Base-by-base conservation (phyloP, 139 green algal species). In the Coelastrella sp. region DNA sequence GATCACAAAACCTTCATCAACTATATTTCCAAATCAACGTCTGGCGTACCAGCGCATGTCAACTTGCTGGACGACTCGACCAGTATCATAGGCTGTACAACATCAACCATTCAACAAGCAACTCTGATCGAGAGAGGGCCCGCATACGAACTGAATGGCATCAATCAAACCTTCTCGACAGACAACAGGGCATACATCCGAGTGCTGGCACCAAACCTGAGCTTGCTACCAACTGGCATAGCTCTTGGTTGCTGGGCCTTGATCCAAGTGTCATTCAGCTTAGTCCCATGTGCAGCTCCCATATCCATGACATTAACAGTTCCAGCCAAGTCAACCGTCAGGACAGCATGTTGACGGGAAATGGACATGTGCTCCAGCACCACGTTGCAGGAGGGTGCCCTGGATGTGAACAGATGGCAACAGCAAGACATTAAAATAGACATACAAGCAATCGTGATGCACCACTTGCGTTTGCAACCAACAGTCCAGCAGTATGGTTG, bases 221-320 rank as follows among this genome's bases (percentile, higher is more conserved):
- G 38, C 11, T 83, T 53, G 27, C 79, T 79, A 41, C 93, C 90
- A 4, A 85, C 32, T 5, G 68, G n/a, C 50, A 97, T 60, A 25
- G 85, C 78, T 30, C 87, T 88, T 0, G 89, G 83, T 19, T 84
- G 66, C 67, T 95, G 90, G 19, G 94, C 40, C 27, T 91, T 89
- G 4, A 97, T 75, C 94, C 94, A 97, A 0, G 75, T 75, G 23
- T 94, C 94, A 48, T 93, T 91, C 45, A 96, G 38, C 87, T 96
- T 96, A 21, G 93, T 96, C 40, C 94, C 92, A 73, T 97, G 94
- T 0, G 84, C 91, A 93, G 86, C 59, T 59, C 64, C 43, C 30
- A 97, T 84, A 79, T 96, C 94, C 15, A 89, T 96, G 17, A 96
- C 35, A 60, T 83, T 91, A 8, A 93, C 79, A 30, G 69, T 63